Conservation (phyloP, 2,329 filamentous ascomycete species). For the Didymella segeticola region DNA sequence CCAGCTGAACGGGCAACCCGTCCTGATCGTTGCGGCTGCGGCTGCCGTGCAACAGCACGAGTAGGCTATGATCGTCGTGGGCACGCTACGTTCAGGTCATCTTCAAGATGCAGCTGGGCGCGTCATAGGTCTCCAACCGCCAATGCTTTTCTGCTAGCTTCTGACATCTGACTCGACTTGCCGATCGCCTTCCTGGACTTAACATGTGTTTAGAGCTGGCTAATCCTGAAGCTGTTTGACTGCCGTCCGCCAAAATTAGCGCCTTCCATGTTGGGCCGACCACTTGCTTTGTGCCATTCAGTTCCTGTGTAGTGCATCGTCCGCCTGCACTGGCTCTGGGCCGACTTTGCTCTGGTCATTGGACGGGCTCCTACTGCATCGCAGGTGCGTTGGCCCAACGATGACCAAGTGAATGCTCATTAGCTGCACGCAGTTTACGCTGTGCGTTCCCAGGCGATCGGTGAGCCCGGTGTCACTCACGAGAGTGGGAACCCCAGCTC, state of each 20-base stretch:
- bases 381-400: neutral
- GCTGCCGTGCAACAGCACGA: constrained; percentile 4
- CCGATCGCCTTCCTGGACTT: neutral
- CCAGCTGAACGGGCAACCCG: neutral
- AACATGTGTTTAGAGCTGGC: neutral
- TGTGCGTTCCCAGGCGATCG: constrained; percentile 2
- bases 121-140: neutral
- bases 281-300: neutral
- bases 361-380: neutral
- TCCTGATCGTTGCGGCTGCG: constrained; percentile 1
- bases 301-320: neutral
- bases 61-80: neutral
- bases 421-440: constrained; percentile 6
- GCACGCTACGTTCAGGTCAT: neutral
- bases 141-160: neutral
- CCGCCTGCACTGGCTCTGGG: neutral
- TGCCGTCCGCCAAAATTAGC: neutral
- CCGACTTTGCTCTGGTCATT: neutral
- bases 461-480: neutral
- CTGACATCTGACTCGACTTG: constrained; percentile 6
- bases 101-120: neutral
- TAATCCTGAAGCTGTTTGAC: neutral
- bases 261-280: neutral
- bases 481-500: constrained; percentile 12
- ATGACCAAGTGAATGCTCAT: neutral